Base-by-base conservation (phyloP, 2,329 filamentous ascomycete genomes). In the Pseudogymnoascus sp. region DNA sequence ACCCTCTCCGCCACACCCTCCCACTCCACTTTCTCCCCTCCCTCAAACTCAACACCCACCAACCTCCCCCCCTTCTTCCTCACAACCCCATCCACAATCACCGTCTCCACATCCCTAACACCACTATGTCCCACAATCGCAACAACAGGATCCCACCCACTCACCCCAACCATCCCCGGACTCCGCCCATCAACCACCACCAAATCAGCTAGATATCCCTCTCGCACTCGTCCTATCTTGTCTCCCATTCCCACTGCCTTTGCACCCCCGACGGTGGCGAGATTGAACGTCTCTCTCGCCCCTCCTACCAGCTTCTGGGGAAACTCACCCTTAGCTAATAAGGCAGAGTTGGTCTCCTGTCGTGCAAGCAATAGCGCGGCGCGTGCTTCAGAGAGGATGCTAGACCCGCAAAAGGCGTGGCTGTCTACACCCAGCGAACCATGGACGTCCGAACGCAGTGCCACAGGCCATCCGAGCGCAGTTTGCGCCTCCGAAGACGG, bases 401-500 rank as follows among this genome's bases (percentile, higher is more conserved):
- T 73, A 5, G 68, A 68, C 9, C 63, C 70, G 17, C 68, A 71
- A 63, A 68, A 72, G 44, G 64, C 72, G 64, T 75, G 73, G 66
- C 71, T 78, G 65, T 75, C 75, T 21, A 75, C 65, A 2, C 75
- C 76, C 11, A 76, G 68, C 28, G 69, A 74, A 5, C 71, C 69
- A 9, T 73, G 70, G 8, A 3, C 69, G 67, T 35, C 74, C 70
- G 17, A 73, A 53, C 59, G 72, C 64, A 78, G 73, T 36, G 75
- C 75, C 2, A 78, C 72, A 0, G 76, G 74, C 3, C 69, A 61
- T 0, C 75, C 74, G 65, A 74, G 71, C 0, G 74, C 76, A 79
- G 81, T 82, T 65, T 83, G 79, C 9, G 80, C 68, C 67, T 83
- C 81, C 0, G 79, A 79, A n/a, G 77, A 77, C 0, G 80, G 80